phyloP scores from a whole-genome alignment of 1,139 yeast species.

The Pichia norvegensis region DNA sequence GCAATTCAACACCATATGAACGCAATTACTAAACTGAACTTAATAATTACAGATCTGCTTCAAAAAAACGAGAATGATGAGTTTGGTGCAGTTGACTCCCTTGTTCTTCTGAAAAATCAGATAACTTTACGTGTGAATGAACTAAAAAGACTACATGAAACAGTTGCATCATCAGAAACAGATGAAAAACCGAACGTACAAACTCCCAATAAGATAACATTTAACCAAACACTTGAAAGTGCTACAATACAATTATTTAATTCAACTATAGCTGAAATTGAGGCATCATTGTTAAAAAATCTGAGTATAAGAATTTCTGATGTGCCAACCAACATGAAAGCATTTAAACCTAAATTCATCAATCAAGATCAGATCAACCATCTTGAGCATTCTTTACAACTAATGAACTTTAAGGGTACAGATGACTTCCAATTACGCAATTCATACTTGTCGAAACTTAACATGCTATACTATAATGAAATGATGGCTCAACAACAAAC shows the following conservation, averaged over 20 bases:
- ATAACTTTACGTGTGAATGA: constrained; percentile 20
- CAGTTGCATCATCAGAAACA: neutral
- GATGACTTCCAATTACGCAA: constrained; percentile 18
- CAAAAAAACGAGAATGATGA: constrained; percentile 13
- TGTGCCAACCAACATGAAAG: constrained; percentile 11
- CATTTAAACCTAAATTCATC: constrained; percentile 18
- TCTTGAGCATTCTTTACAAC: constrained; percentile 26
- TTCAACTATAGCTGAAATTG: constrained; percentile 10
- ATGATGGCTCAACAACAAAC: constrained; percentile 23
- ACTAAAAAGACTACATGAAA: constrained; percentile 10
- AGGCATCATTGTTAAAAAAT: constrained; percentile 19
- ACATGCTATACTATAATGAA: constrained; percentile 25
- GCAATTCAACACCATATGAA: constrained; percentile 22
- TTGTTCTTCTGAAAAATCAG: constrained; percentile 19
- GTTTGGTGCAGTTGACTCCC: constrained; percentile 19
- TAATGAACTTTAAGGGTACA: constrained; percentile 23
- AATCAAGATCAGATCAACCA: constrained; percentile 21
- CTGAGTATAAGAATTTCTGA: constrained; percentile 15
- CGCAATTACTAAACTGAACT: constrained; percentile 16
- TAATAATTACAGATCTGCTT: constrained; percentile 14
- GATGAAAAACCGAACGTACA: neutral
- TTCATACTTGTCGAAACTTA: constrained; percentile 20
- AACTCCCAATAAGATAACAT: neutral
- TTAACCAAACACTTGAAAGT: neutral
- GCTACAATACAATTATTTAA: constrained; percentile 5